Conservation (phyloP, 1,139 yeast genomes). For the Sugiyamaella castrensis region DNA sequence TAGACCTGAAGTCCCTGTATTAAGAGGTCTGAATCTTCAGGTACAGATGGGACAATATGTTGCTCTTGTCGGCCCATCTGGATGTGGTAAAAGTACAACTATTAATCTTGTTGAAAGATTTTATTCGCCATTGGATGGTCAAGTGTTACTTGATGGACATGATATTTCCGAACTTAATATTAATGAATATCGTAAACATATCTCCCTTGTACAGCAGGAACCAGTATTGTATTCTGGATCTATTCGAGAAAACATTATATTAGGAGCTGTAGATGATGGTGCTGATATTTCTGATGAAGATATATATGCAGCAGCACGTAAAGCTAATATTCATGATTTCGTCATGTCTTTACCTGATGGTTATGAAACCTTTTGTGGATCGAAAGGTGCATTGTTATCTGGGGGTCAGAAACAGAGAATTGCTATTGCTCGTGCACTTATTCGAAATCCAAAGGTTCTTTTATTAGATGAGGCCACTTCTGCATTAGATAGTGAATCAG, state of each 20-base stretch:
- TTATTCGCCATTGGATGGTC: slow-evolving; percentile 70
- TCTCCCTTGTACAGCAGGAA: slow-evolving; percentile 85
- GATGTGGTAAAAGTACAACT: slow-evolving; percentile 91
- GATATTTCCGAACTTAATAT: slow-evolving; percentile 70
- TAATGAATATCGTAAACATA: slow-evolving; percentile 62
- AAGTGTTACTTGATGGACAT: slow-evolving; percentile 64
- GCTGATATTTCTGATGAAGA: slow-evolving; percentile 55
- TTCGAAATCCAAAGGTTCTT: slow-evolving; percentile 63
- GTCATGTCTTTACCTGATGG: slow-evolving; percentile 76
- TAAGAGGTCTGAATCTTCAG: slow-evolving; percentile 60
- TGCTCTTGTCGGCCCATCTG: slow-evolving; percentile 94
- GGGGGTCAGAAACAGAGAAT: slow-evolving; percentile 85
- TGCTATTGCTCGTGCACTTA: slow-evolving; percentile 72
- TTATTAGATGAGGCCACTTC: slow-evolving; percentile 79
- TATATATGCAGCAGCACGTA: slow-evolving; percentile 63
- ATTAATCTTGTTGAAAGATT: slow-evolving; percentile 78
- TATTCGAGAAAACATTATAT: slow-evolving; percentile 72
- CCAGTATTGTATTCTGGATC: slow-evolving; percentile 87
- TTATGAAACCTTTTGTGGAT: slow-evolving; percentile 78
- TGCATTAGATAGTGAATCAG: slow-evolving; percentile 76
- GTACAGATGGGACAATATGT: slow-evolving; percentile 81
- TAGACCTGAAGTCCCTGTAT: slow-evolving; percentile 68
- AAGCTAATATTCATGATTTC: slow-evolving; percentile 81
- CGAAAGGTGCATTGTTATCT: slow-evolving; percentile 75
- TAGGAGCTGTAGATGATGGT: slow-evolving; percentile 62